Conservation (phyloP, 306 rosid species). For the cucumber (Cucumis sativus) region Cucumber_9930_V3 NC_026660.2:27430001-27430500, state of each 20-base stretch:
- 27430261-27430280: constrained; percentile 93
- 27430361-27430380: constrained; percentile 40
- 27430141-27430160: neutral
- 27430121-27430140: neutral
- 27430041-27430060: neutral
- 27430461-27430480: neutral
- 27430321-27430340: constrained; percentile 80
- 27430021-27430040: neutral
- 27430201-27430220: constrained; percentile 86
- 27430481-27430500: neutral
- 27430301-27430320: constrained; percentile 85
- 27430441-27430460: neutral
- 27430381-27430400: neutral
- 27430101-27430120: neutral
- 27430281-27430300: constrained; percentile 95
- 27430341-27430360: constrained; percentile 94
- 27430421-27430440: neutral
- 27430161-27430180: neutral
- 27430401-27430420: neutral
- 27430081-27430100: neutral
- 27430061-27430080: neutral
- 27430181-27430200: constrained; percentile 80
- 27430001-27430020: neutral
- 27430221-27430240: constrained; percentile 87
- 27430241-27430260: constrained; percentile 83